Conservation (phyloP, 768 basidiomycete species). For the Agrocybe pediades region DNA sequence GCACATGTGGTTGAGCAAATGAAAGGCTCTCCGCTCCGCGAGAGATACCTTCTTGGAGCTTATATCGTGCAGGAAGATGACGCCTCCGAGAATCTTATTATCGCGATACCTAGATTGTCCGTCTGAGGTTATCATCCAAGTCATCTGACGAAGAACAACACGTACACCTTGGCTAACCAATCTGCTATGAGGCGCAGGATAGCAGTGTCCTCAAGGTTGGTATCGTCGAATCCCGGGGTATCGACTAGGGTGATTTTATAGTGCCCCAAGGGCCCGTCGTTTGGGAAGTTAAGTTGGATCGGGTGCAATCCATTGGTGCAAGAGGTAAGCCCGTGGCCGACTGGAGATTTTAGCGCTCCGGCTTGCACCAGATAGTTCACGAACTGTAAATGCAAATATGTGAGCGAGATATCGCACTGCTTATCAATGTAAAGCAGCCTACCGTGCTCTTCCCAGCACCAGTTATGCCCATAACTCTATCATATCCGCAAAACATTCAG, state of each 20-base stretch:
- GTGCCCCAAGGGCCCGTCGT: slow-evolving; percentile 3
- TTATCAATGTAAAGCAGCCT: background rate
- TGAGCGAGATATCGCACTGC: background rate
- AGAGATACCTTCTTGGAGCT: background rate
- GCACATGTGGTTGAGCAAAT: slow-evolving; percentile 4
- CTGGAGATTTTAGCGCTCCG: background rate
- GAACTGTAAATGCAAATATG: slow-evolving; percentile 10
- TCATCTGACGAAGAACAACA: background rate
- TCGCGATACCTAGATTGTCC: background rate
- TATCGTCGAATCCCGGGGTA: slow-evolving; percentile 12
- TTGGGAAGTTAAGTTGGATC: slow-evolving; percentile 15
- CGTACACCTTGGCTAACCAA: background rate
- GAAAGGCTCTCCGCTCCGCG: background rate
- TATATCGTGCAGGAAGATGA: background rate
- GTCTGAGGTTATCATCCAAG: background rate
- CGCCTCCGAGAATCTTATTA: slow-evolving; percentile 3
- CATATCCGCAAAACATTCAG: too few relatives aligned
- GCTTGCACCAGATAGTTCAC: slow-evolving; percentile 7
- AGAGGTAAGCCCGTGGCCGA: slow-evolving; percentile 13
- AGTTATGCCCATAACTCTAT: slow-evolving; percentile 18
- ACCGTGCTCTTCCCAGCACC: slow-evolving; percentile 22
- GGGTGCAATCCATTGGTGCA: slow-evolving; percentile 16
- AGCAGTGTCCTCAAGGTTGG: background rate
- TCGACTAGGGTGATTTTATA: slow-evolving; percentile 3
- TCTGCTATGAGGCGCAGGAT: background rate